phyloP scores from a whole-genome alignment of 176 grass and related monocot genomes.

The Hordeum vulgare region MorexV3_pseudomolecules_assembly NC_058519.1:31537337-31537836 shows the following conservation, averaged over 20 bases:
- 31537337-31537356: neutral
- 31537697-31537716: neutral
- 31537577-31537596: neutral
- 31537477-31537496: neutral
- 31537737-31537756: neutral
- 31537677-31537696: no score
- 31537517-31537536: neutral
- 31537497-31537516: neutral
- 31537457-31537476: neutral
- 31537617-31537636: neutral
- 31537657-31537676: neutral
- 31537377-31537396: neutral
- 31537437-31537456: neutral
- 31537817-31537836: neutral
- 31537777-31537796: no score
- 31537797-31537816: no score
- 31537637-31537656: neutral
- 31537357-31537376: neutral
- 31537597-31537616: neutral
- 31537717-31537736: constrained; percentile 10
- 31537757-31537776: no score
- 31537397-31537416: neutral
- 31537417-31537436: neutral
- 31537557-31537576: neutral
- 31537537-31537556: neutral